Evolutionary conservation across 2,329 filamentous ascomycete species (phyloP).

Genomic region (Fusarium brachygibbosum): DNA sequence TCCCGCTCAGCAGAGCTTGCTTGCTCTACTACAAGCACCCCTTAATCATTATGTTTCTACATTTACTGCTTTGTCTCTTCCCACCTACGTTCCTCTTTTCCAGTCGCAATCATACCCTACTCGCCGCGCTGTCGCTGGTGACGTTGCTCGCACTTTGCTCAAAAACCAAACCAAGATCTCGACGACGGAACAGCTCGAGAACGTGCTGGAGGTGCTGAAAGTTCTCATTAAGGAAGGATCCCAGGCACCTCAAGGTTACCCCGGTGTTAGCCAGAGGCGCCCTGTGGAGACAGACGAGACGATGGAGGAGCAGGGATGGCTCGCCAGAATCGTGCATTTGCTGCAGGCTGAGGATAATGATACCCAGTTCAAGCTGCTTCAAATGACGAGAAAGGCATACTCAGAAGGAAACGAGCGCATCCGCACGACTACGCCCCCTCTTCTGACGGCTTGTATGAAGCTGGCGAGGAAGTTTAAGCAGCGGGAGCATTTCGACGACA

Average conservation of each 20-base stretch:
- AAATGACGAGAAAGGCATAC: conserved; percentile 88
- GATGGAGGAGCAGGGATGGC: conserved; percentile 96
- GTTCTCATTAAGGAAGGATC: conserved; percentile 95
- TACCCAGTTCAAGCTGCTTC: conserved; percentile 92
- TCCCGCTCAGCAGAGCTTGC: conserved; percentile 87
- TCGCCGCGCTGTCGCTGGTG: conserved; percentile 88
- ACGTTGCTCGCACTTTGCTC: conserved; percentile 86
- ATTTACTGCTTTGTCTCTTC: conserved; percentile 94
- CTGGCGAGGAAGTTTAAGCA: conserved; percentile 89
- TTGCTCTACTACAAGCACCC: conserved; percentile 90
- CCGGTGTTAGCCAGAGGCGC: conserved; percentile 82
- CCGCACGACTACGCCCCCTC: conserved; percentile 92
- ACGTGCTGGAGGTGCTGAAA: conserved; percentile 87
- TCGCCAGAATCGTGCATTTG: conserved; percentile 91
- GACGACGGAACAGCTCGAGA: conserved; percentile 83
- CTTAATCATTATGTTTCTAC: conserved; percentile 91
- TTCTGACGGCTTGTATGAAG: conserved; percentile 91
- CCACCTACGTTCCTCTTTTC: conserved; percentile 90
- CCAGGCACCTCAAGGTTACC: conserved; percentile 85
- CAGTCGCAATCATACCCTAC: conserved; percentile 95
- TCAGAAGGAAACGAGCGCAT: conserved; percentile 94
- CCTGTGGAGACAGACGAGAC: conserved; percentile 93
- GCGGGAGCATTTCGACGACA: conserved; percentile 83
- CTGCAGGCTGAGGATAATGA: conserved; percentile 88
- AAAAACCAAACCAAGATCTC: conserved; percentile 84